Conservation (phyloP, 306 rosid species). For the Glycine latifolia region DNA sequence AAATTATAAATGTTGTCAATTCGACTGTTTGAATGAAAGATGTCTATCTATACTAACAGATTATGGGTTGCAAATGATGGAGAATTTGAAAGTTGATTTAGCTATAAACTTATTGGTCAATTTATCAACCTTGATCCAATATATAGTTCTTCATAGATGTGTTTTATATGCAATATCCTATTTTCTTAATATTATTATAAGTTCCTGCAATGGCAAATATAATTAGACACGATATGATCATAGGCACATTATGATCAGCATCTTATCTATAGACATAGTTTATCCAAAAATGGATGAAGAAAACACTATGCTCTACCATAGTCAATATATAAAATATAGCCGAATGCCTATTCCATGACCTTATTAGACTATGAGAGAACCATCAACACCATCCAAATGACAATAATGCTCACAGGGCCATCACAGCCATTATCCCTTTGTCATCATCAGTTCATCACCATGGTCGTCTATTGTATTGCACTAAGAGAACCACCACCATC, state of each 20-base stretch:
- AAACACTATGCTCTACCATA: not conserved
- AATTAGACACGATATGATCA: not conserved
- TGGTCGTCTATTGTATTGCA: not conserved
- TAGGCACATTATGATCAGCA: not conserved
- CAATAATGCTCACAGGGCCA: too few species aligned
- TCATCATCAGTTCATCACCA: too few species aligned
- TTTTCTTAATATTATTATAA: not conserved
- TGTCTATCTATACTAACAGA: not conserved
- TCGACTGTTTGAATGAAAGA: not conserved
- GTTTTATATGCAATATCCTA: not conserved
- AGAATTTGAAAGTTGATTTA: not conserved
- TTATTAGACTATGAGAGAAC: too few species aligned
- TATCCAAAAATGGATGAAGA: not conserved
- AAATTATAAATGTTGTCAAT: too few species aligned
- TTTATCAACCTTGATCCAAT: not conserved
- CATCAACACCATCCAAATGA: too few species aligned
- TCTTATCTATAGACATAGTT: not conserved
- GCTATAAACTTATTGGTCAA: too few species aligned
- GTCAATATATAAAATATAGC: too few species aligned
- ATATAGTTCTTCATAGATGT: not conserved
- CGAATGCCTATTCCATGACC: too few species aligned
- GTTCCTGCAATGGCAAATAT: not conserved
- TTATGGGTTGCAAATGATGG: not conserved
- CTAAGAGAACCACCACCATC: not conserved
- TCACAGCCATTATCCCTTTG: too few species aligned